A percentile compares a stretch with the other conserved stretches of the same genome.
phyloP scores from a whole-genome alignment of 2,329 filamentous ascomycete species.

The Thelonectria discophora region DNA sequence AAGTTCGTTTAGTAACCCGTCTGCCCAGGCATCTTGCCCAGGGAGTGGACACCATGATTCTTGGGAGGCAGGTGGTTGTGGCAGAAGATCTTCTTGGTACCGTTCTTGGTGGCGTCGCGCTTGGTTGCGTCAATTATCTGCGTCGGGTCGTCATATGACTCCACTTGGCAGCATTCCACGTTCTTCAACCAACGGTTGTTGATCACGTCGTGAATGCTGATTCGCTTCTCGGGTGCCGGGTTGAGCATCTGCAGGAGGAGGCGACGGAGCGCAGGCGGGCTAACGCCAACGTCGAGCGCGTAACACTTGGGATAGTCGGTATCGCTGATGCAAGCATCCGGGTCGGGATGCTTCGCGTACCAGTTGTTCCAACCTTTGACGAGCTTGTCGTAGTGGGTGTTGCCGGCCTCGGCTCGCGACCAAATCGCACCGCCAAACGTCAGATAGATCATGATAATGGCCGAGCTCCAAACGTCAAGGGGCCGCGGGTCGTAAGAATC shows the following conservation, averaged over 20 bases:
- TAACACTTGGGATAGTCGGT: conserved; percentile 71
- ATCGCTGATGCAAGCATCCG: conserved; percentile 56
- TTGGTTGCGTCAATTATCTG: conserved; percentile 70
- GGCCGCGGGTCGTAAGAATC: conserved; percentile 75
- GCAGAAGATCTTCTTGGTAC: conserved; percentile 63
- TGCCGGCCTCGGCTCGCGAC: conserved; percentile 69
- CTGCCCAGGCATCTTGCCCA: conserved; percentile 65
- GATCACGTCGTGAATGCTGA: conserved; percentile 73
- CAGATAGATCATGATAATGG: conserved; percentile 83
- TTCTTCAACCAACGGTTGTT: conserved; percentile 76
- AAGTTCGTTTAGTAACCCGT: conserved; percentile 57
- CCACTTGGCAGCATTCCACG: conserved; percentile 81
- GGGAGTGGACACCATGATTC: conserved; percentile 55
- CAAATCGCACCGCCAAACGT: conserved; percentile 78
- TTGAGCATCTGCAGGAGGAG: conserved; percentile 85
- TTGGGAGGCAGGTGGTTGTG: conserved; percentile 66
- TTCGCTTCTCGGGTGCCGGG: conserved; percentile 76
- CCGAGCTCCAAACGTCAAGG: conserved; percentile 87
- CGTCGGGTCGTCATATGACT: conserved; percentile 72
- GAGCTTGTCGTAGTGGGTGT: conserved; percentile 71
- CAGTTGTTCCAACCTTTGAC: conserved; percentile 75
- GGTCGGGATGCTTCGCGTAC: conserved; percentile 62
- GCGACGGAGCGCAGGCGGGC: conserved; percentile 73
- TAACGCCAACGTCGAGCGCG: conserved; percentile 71
- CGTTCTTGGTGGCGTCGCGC: conserved; percentile 56